Evolutionary conservation across 2,329 filamentous ascomycete species (phyloP).

Genomic region (Paecilomyces niveus): DNA sequence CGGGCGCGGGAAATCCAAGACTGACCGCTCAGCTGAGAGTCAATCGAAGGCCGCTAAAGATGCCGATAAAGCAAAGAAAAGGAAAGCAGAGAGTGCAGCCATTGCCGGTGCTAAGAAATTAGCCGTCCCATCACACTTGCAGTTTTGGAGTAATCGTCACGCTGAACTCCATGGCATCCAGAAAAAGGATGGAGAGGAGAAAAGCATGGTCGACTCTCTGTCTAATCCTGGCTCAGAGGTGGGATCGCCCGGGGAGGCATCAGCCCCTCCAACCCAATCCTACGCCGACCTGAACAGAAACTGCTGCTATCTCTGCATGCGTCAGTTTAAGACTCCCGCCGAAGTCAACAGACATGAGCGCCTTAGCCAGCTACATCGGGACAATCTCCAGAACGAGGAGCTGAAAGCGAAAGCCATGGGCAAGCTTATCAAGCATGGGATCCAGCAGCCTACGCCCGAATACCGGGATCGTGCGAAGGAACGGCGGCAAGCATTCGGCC

Average conservation of each 20-base stretch:
- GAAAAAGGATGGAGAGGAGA: slow-evolving; percentile 23
- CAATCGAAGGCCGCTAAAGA: slow-evolving; percentile 30
- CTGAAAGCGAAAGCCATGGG: slow-evolving; percentile 34
- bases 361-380: slow-evolving; percentile 50
- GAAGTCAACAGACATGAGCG: slow-evolving; percentile 55
- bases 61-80: slow-evolving; percentile 39
- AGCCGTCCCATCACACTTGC: slow-evolving; percentile 56
- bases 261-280: slow-evolving; percentile 43
- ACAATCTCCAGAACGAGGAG: slow-evolving; percentile 47
- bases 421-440: slow-evolving; percentile 37
- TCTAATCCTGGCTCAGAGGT: slow-evolving; percentile 10
- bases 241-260: slow-evolving; percentile 17
- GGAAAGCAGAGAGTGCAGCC: slow-evolving; percentile 37
- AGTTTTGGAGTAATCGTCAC: slow-evolving; percentile 66
- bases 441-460: slow-evolving; percentile 26
- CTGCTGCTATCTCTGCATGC: slow-evolving; percentile 57
- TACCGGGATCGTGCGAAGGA: slow-evolving; percentile 43
- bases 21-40: slow-evolving; percentile 14
- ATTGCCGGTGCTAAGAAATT: slow-evolving; percentile 35
- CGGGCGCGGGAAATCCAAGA: slow-evolving; percentile 13
- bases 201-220: slow-evolving; percentile 7
- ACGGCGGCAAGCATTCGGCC: slow-evolving; percentile 38
- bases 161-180: slow-evolving; percentile 56
- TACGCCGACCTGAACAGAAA: slow-evolving; percentile 53
- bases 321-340: slow-evolving; percentile 48